Evolutionary conservation across 148 eudicot genomes (phyloP), one percentile per base, ranked within the genome.

Genomic region (Arctostaphylos glauca): DNA sequence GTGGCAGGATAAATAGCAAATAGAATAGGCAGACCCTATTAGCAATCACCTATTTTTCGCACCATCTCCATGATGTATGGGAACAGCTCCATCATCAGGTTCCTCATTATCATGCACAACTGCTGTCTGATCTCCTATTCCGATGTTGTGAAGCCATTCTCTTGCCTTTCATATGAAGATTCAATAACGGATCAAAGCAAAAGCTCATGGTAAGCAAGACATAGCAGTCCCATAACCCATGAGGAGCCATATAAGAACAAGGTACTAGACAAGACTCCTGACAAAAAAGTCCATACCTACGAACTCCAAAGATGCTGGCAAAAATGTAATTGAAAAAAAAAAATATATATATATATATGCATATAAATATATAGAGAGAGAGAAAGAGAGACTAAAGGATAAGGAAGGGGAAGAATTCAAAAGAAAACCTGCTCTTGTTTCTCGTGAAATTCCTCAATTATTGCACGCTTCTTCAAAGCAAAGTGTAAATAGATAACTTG

Each of bases 141-240:
- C 99, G 60, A 96, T 81, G 88, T 91, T 94, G 88, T 93, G 99
- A 91, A 96, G 99, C 99, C 99, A 96, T 80, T 96, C 99, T 90
- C 86, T 94, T 81, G 94, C 97, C 99, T 95, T 89, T 46, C 48
- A 66, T 67, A n/a, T 21, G 50, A 83, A 46, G 46, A 21, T 54
- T 64, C 47, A 49, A 67, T 6, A 38, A 64, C 4, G 60, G 25
- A 82, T 59, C 47, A 60, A 74, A 46, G 13, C 15, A 72, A 52
- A 53, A 38, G 56, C 43, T n/a, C 10, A 14, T 5, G 9, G 23
- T 64, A 9, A 79, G 7, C 9, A 31, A 78, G 15, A 78, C 5
- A 59, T 78, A 9, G n/a, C 14, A 16, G 23, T 2, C 80, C 80
- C 31, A 41, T 41, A 78, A 59, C 49, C 41, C 10, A 31, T 19